A percentile compares a stretch with the other conserved stretches of the same genome.
These are phyloP conservation scores for Phytopythium oedochilum DNA, from an alignment of 352 stramenopile species.

Conservation along the genomic window DNA sequence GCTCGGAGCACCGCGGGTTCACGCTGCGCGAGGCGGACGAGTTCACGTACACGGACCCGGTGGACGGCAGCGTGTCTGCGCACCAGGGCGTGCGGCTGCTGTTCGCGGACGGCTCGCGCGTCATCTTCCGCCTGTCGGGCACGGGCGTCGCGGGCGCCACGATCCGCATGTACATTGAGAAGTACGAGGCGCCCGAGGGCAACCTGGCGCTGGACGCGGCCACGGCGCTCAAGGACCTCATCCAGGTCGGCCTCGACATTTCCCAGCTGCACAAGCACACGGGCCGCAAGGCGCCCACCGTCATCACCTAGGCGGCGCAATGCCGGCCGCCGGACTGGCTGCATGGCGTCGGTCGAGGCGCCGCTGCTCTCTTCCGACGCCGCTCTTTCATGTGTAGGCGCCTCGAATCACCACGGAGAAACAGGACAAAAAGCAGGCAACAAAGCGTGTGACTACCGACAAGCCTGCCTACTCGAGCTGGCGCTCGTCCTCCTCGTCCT, in stretches of 20 bases:
- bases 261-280: slow-evolving; percentile 92
- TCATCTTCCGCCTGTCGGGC: slow-evolving; percentile 97
- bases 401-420: too few relatives aligned
- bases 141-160: slow-evolving; percentile 97
- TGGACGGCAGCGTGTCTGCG: slow-evolving; percentile 94
- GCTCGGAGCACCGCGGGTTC: slow-evolving; percentile 73
- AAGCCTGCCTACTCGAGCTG: neutral
- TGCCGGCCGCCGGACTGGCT: too few relatives aligned
- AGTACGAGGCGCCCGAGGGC: slow-evolving; percentile 92
- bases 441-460: neutral
- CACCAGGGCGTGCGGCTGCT: slow-evolving; percentile 97
- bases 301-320: slow-evolving; percentile 96
- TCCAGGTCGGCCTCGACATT: slow-evolving; percentile 90
- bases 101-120: slow-evolving; percentile 93
- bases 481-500: neutral
- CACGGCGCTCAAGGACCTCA: slow-evolving; percentile 84
- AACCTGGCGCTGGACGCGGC: slow-evolving; percentile 80
- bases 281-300: slow-evolving; percentile 91
- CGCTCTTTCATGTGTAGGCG: too few relatives aligned
- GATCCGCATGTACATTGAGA: slow-evolving; percentile 99
- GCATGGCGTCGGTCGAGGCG: too few relatives aligned
- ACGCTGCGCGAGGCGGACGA: slow-evolving; percentile 91
- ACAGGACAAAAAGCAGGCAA: neutral
- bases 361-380: too few relatives aligned
- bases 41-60: slow-evolving; percentile 98